Conservation (phyloP, 331 rosid genomes). For the Malus hybrid region DNA sequence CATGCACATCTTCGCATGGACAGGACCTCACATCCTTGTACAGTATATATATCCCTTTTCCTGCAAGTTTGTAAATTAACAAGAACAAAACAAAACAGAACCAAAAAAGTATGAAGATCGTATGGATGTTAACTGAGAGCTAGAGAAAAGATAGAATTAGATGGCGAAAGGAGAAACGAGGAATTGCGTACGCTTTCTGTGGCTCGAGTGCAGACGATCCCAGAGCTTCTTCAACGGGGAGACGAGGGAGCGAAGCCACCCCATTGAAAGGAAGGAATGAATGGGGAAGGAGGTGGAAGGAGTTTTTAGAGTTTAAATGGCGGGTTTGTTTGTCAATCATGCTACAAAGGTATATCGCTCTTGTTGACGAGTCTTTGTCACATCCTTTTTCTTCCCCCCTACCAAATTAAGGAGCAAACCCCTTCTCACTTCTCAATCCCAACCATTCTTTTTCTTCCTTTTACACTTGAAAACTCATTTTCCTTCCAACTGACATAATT, state of each 20-base stretch:
- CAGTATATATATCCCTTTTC: constrained; percentile 55
- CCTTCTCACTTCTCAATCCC: too few species aligned
- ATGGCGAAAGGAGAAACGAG: not conserved
- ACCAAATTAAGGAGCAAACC: not conserved
- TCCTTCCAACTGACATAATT: too few species aligned
- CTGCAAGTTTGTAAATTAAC: constrained; percentile 16
- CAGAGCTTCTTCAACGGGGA: constrained; percentile 66
- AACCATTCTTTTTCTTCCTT: too few species aligned
- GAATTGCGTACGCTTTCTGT: constrained; percentile 29
- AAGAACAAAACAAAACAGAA: not conserved
- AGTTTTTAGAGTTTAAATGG: not conserved
- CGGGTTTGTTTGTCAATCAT: constrained; percentile 36
- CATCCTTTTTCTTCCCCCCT: not conserved
- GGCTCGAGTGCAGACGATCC: constrained; percentile 49
- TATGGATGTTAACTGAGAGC: too few species aligned
- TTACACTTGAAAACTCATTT: too few species aligned
- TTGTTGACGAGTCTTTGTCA: constrained; percentile 47
- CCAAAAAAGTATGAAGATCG: too few species aligned
- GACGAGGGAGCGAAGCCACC: constrained; percentile 48
- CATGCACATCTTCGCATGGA: constrained; percentile 70
- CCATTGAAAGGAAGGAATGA: constrained; percentile 31
- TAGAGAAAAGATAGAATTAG: not conserved
- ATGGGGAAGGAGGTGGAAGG: constrained; percentile 17
- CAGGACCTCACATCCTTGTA: constrained; percentile 72
- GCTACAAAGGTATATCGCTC: constrained; percentile 28